phyloP scores from a whole-genome alignment of 1,284 basidiomycete genomes.

The Ceratobasidium sp. region DNA sequence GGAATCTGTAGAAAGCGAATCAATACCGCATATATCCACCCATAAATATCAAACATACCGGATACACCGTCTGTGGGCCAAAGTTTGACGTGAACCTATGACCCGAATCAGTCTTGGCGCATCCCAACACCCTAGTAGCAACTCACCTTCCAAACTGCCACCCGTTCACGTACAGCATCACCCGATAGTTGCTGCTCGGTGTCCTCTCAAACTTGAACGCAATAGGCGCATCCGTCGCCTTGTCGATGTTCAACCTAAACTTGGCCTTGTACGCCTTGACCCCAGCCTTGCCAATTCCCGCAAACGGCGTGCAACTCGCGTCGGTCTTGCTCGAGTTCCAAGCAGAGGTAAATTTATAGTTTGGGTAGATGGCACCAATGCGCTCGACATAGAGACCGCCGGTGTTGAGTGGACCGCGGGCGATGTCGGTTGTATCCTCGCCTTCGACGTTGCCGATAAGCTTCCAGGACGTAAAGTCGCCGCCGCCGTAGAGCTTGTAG shows the following conservation, averaged over 20 bases:
- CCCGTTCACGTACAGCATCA: conserved; percentile 22
- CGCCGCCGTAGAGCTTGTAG: conserved; percentile 48
- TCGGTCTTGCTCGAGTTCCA: conserved; percentile 41
- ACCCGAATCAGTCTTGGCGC: background rate
- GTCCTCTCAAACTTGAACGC: conserved; percentile 36
- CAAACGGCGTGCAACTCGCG: conserved; percentile 28
- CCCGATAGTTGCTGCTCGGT: conserved; percentile 29
- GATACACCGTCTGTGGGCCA: conserved; percentile 34
- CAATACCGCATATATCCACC: conserved; percentile 56
- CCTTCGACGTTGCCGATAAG: conserved; percentile 39
- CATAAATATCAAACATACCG: conserved; percentile 1
- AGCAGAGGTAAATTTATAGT: conserved; percentile 24
- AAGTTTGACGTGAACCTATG: conserved; percentile 26
- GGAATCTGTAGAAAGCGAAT: conserved; percentile 55
- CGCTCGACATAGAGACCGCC: conserved; percentile 40
- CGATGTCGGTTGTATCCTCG: conserved; percentile 34
- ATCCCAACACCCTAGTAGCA: background rate
- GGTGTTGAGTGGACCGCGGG: conserved; percentile 35
- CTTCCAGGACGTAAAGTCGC: conserved; percentile 40
- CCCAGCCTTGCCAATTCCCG: conserved; percentile 22
- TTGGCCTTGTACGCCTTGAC: conserved; percentile 43
- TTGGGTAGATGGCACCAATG: conserved; percentile 33
- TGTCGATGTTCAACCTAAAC: conserved; percentile 31
- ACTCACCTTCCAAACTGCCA: conserved; percentile 23
- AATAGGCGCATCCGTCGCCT: conserved; percentile 24